Evolutionary conservation across 225 moss, liverwort and hornwort species (phyloP), one percentile per base, ranked within the genome.

Genomic region (Bryoerythrophyllum caledonicum): DNA sequence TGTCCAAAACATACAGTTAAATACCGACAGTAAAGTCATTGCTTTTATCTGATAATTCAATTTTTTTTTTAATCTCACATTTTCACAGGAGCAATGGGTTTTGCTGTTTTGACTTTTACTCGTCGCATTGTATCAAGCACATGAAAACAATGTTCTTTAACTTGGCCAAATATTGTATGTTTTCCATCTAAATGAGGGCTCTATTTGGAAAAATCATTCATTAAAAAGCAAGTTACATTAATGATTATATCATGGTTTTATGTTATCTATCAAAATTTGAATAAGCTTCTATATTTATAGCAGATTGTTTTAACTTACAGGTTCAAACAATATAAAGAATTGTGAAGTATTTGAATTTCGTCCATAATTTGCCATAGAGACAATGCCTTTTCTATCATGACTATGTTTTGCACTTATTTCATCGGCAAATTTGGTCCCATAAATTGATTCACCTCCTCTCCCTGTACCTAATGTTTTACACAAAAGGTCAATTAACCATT

Each of bases 281-380:
- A 14, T 15, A 44, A 44, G 15, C n/a, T 44, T 15, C 1, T 49
- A 6, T 17, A 49, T 17, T 17, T 17, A 17, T 4, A 49, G 1
- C 5, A 5, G 16, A 6, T 17, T 19, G 1, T 9, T 11, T 14
- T 5, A 70, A 78, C 83, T 86, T 52, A 96, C 96, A 8, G 90
- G 83, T 79, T 84, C 85, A 76, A 94, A 93, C 16, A 92, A 75
- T 74, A 99, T 93, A 62, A 99, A 99, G 63, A 99, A 99, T 41
- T 99, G 97, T 1, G 97, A 93, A 0, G 95, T 91, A 66, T 99
- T 99, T 43, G 95, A 83, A 75, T 99, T 95, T 10, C 82, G 84
- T 51, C 97, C 97, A 77, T 49, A 95, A 70, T 99, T 99, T 52
- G 93, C 97, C 97, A 99, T 99, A 10, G 97, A 99, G 5, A 95